A percentile compares a stretch with the other conserved stretches of the same genome.
Evolutionary conservation across 352 stramenopile genomes (phyloP).

Genomic region (Pythium grandisporangium): DNA sequence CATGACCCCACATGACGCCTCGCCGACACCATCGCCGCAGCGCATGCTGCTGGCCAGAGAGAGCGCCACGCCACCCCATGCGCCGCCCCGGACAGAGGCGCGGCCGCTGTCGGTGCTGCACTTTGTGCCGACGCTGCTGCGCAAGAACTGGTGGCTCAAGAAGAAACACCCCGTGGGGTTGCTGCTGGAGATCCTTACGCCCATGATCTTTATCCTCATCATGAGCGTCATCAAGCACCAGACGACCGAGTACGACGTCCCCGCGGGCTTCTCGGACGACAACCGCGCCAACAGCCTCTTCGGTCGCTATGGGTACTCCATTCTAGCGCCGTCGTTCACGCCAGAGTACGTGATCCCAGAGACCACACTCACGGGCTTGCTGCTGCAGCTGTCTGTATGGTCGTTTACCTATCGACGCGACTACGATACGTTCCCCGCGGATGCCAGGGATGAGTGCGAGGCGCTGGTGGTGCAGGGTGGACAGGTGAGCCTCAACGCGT

Average conservation of each 20-base stretch:
- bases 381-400: conserved; percentile 32
- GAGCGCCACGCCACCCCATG: neutral
- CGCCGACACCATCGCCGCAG: neutral
- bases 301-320: conserved; percentile 14
- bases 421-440: conserved; percentile 3
- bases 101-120: conserved; percentile 33
- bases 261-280: conserved; percentile 22
- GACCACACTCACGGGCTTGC: conserved; percentile 45
- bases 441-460: conserved; percentile 5
- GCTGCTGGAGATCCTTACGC: conserved; percentile 49
- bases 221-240: conserved; percentile 42
- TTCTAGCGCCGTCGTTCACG: conserved; percentile 20
- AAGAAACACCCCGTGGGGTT: conserved; percentile 36
- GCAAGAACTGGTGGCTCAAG: conserved; percentile 81
- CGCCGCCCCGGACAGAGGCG: neutral
- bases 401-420: conserved; percentile 23
- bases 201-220: conserved; percentile 46
- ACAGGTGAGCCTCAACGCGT: conserved; percentile 20
- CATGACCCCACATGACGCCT: too few relatives aligned
- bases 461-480: conserved; percentile 21
- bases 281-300: conserved; percentile 35
- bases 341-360: conserved; percentile 36
- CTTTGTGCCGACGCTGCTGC: conserved; percentile 47
- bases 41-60: neutral
- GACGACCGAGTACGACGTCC: conserved; percentile 20